phyloP scores from a whole-genome alignment of 139 green algal species.

The Chlamydomonas applanata region DNA sequence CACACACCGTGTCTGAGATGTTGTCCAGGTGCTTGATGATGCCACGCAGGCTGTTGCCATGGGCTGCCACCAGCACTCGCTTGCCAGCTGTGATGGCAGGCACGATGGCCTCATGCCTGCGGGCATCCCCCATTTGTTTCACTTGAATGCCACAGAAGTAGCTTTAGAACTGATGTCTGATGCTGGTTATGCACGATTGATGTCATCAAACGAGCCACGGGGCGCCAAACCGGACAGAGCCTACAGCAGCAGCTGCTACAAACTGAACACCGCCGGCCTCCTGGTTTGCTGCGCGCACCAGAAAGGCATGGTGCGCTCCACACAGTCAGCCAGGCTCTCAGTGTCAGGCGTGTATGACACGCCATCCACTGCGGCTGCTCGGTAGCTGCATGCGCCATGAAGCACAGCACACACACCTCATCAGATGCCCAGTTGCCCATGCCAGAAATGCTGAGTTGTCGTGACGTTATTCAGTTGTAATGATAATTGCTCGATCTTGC shows the following conservation, averaged over 20 bases:
- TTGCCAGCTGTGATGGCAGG: constrained; percentile 21
- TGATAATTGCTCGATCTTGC: too few relatives aligned
- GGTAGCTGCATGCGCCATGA: neutral
- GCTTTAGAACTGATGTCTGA: too few relatives aligned
- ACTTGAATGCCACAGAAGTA: too few relatives aligned
- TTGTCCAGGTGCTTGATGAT: constrained; percentile 42
- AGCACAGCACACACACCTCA: neutral
- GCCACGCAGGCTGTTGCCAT: constrained; percentile 39
- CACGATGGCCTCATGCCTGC: constrained; percentile 16
- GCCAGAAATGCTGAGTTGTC: too few relatives aligned
- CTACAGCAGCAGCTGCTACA: too few relatives aligned
- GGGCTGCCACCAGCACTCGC: constrained; percentile 22
- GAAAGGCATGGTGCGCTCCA: constrained; percentile 29
- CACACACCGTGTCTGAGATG: constrained; percentile 27
- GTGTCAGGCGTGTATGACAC: neutral
- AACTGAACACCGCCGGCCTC: too few relatives aligned
- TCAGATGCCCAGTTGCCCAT: too few relatives aligned
- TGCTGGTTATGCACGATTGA: too few relatives aligned
- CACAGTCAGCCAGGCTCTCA: constrained; percentile 31
- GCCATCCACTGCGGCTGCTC: neutral
- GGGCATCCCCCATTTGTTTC: too few relatives aligned
- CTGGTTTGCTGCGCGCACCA: neutral
- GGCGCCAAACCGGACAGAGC: too few relatives aligned
- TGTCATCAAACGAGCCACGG: too few relatives aligned
- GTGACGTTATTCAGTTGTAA: too few relatives aligned